phyloP scores from a whole-genome alignment of 768 basidiomycete genomes.

The Tulasnella sp. region DNA sequence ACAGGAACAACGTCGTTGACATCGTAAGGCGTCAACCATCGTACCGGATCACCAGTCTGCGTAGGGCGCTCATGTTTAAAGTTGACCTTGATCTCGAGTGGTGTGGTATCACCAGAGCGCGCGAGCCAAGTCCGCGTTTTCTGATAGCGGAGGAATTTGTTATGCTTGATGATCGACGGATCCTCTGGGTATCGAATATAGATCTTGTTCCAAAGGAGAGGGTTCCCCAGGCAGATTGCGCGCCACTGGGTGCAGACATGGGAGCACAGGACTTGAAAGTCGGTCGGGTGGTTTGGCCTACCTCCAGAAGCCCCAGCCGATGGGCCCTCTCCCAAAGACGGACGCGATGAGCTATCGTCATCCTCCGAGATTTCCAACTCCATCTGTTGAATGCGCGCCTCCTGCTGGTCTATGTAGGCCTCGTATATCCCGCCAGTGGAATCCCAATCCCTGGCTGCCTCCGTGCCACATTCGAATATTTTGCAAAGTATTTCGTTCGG shows the following conservation, averaged over 20 bases:
- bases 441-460: neutral
- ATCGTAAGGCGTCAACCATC: neutral
- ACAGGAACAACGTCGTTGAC: neutral
- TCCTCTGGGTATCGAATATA: neutral
- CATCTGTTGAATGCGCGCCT: neutral
- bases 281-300: neutral
- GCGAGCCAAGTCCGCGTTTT: neutral
- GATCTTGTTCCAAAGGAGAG: constrained; percentile 4
- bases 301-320: neutral
- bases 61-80: neutral
- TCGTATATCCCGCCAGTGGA: neutral
- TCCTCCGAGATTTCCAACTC: neutral
- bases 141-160: neutral
- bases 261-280: constrained; percentile 1
- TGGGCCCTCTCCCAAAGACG: neutral
- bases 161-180: neutral
- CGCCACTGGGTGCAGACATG: neutral
- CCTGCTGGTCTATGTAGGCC: neutral
- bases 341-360: neutral
- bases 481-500: neutral
- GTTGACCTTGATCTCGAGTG: neutral
- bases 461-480: neutral
- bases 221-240: neutral
- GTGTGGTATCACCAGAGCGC: neutral
- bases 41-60: neutral